A percentile compares a stretch with the other conserved stretches of the same genome.
phyloP scores from a whole-genome alignment of 495 filamentous ascomycete species.

The Lentithecium fluviatile region DNA sequence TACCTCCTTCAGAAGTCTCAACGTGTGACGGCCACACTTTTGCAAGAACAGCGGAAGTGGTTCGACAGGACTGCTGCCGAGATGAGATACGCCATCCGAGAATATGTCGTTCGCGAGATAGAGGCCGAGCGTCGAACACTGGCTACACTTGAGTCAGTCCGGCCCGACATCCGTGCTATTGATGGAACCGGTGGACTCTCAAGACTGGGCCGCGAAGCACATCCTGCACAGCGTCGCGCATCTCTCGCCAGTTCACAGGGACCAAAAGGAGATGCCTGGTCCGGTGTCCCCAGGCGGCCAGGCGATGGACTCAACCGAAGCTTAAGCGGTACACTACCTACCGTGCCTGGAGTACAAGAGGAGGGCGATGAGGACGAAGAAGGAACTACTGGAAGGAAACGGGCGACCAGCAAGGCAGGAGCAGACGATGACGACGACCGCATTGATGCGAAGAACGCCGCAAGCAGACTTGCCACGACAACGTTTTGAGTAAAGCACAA shows the following conservation, averaged over 20 bases:
- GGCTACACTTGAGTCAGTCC: slow-evolving; percentile 84
- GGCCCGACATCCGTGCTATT: slow-evolving; percentile 89
- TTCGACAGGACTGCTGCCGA: slow-evolving; percentile 82
- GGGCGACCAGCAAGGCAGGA: slow-evolving; percentile 60
- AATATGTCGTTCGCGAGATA: slow-evolving; percentile 92
- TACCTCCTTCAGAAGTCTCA: slow-evolving; percentile 80
- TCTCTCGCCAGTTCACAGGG: slow-evolving; percentile 86
- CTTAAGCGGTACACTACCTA: slow-evolving; percentile 67
- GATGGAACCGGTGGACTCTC: slow-evolving; percentile 86
- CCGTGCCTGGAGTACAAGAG: slow-evolving; percentile 41
- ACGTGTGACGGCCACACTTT: slow-evolving; percentile 82
- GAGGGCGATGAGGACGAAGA: slow-evolving; percentile 52
- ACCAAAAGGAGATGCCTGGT: slow-evolving; percentile 95
- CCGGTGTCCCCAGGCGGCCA: slow-evolving; percentile 79
- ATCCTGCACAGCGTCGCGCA: slow-evolving; percentile 69
- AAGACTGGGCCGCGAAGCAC: slow-evolving; percentile 81
- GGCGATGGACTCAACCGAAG: slow-evolving; percentile 73
- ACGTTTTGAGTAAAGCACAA: slow-evolving; percentile 62
- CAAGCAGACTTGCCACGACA: slow-evolving; percentile 86
- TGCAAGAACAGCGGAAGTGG: slow-evolving; percentile 88
- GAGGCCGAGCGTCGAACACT: slow-evolving; percentile 91
- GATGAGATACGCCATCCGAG: slow-evolving; percentile 73
- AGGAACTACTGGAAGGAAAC: slow-evolving; percentile 53
- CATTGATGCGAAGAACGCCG: slow-evolving; percentile 92
- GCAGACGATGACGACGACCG: slow-evolving; percentile 90